Base-by-base conservation (phyloP, 768 basidiomycete species). In the Boletus subcaerulescens region DNA sequence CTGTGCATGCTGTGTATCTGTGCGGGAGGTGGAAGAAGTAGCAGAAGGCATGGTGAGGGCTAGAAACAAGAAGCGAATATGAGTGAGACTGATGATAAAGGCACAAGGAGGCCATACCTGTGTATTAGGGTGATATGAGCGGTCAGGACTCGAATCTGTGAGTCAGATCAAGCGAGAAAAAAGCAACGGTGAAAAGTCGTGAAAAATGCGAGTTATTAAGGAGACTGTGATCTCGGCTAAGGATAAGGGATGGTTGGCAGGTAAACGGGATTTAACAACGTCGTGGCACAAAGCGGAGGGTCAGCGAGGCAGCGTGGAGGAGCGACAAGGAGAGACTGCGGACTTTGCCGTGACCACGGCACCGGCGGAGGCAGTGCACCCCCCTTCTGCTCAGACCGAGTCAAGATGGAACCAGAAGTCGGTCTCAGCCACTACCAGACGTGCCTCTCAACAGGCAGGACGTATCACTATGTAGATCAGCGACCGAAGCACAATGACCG, bases 401-500 rank as follows among this genome's bases (percentile, higher is more conserved):
- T 64, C 53, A 35, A 18, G 20, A 55, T 54, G 58, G 26, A 29
- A 29, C 26, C 26, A 29, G 26, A 29, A 29, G 56, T 32, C n/a
- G 1, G 26, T 31, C 45, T 53, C 17, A 26, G 77, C 65, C 86
- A 87, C 60, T 72, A 74, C 48, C 74, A 68, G 3, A 77, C 78
- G 53, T 60, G 43, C 22, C 75, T 89, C 11, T 74, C 82, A 8
- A 88, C 86, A 0, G 85, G 86, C 4, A 73, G 79, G 35, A 76
- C 74, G 8, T 89, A 89, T 60, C 86, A 88, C 60, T 89, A 87
- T 68, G 76, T 89, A 56, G 88, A 91, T 66, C 82, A 90, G 68
- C 57, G 74, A n/a, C 86, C 87, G 6, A 57, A 52, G 15, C 55
- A 69, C 41, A 75, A 78, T 57, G 65, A 71, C 31, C 62, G 73